Base-by-base conservation (phyloP, 2,329 filamentous ascomycete genomes). In the Cytospora schulzeri region DNA sequence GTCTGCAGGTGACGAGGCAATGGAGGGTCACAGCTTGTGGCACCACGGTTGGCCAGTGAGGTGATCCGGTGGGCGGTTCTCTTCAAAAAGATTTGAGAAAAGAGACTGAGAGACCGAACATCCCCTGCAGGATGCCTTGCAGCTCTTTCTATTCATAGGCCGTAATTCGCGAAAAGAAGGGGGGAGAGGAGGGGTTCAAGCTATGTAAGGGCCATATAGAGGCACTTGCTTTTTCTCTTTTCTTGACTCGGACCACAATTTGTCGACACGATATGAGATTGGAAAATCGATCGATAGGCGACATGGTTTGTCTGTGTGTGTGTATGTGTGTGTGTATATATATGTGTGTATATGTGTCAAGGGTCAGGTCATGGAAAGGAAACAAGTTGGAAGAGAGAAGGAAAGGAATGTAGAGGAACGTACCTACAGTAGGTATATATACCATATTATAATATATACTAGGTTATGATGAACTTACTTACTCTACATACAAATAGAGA, bases 1-100 rank as follows among this genome's bases (percentile, higher is more conserved):
- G 50, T 29, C 29, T 29, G 29, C 29, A 29, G 24, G 56, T 15
- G n/a, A n/a, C n/a, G n/a, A n/a, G n/a, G n/a, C n/a, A n/a, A n/a
- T n/a, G n/a, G n/a, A n/a, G n/a, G n/a, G n/a, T n/a, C n/a, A n/a
- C 41, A 60, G 24, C 22, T 63, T 50, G 55, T 63, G 61, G 55
- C 61, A 59, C 45, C 19, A 59, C 38, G 17, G 28, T 57, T 22
- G 56, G 60, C 51, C 53, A 41, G 53, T 57, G 53, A 41, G 33
- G 45, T 48, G 45, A 48, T 48, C 17, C n/a, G 11, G 45, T 48
- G 45, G 45, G 45, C 45, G 11, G 45, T 48, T 45, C 17, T 35
- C 12, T 14, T n/a, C n/a, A n/a, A n/a, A n/a, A 38, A 38, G 35
- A 38, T 38, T 38, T 15, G 17, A 38, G 14, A 38, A 17, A 14